phyloP scores from a whole-genome alignment of 2,329 filamentous ascomycete species.

The Thielaviopsis musarum region DNA sequence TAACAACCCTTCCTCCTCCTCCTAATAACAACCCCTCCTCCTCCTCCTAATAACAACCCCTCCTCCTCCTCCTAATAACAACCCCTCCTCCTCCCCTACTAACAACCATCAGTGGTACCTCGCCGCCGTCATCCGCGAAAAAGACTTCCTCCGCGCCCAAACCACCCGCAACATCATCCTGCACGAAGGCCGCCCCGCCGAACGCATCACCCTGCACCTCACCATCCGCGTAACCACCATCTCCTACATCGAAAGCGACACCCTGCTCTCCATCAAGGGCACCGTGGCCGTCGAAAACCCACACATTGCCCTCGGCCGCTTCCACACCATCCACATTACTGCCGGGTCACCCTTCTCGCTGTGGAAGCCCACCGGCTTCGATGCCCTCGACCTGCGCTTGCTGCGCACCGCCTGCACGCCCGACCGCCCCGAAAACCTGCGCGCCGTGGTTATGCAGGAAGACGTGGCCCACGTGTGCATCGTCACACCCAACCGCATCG shows the following conservation, averaged over 20 bases:
- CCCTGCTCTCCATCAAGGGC: constrained; percentile 39
- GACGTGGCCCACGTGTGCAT: constrained; percentile 69
- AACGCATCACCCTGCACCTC: constrained; percentile 40
- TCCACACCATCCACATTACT: constrained; percentile 61
- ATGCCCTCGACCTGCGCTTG: constrained; percentile 67
- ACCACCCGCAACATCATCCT: constrained; percentile 39
- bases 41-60: neutral
- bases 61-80: neutral
- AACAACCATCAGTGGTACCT: constrained; percentile 33
- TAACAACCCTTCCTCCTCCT: neutral
- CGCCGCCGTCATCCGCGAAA: constrained; percentile 40
- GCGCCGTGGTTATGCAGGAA: constrained; percentile 89
- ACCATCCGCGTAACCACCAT: constrained; percentile 38
- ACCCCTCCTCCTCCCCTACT: too few species aligned
- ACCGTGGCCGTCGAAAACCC: constrained; percentile 35
- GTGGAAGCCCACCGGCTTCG: constrained; percentile 74
- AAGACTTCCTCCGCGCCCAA: constrained; percentile 37
- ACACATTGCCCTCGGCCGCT: constrained; percentile 34
- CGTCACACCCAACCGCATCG: constrained; percentile 64
- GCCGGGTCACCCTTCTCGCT: constrained; percentile 75
- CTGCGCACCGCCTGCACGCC: constrained; percentile 65
- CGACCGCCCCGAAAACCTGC: constrained; percentile 64
- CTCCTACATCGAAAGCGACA: constrained; percentile 39
- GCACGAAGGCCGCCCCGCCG: constrained; percentile 29
- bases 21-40: neutral